Conservation (phyloP, 1,139 yeast genomes). For the Magnusiomyces fungicola region DNA sequence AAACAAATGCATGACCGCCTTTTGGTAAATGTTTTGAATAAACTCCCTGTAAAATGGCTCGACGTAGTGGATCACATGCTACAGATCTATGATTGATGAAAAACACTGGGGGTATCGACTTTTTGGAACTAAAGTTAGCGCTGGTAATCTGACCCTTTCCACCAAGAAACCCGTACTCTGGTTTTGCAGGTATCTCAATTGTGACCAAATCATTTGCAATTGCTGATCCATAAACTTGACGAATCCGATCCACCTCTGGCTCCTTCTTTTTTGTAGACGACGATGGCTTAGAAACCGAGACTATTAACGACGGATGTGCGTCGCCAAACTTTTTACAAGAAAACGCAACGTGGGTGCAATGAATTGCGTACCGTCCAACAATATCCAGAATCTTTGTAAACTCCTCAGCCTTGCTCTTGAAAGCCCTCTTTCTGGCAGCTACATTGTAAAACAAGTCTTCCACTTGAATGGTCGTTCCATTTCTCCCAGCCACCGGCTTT, state of each 20-base stretch:
- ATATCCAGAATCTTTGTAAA: slow-evolving; percentile 72
- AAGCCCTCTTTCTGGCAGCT: slow-evolving; percentile 66
- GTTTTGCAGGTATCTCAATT: slow-evolving; percentile 31
- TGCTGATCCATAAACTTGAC: slow-evolving; percentile 63
- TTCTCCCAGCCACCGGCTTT: slow-evolving; percentile 75
- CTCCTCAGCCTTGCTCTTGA: slow-evolving; percentile 67
- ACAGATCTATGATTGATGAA: slow-evolving; percentile 84
- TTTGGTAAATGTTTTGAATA: slow-evolving; percentile 68
- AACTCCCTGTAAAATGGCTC: slow-evolving; percentile 54
- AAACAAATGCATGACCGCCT: slow-evolving; percentile 73
- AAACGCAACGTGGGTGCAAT: slow-evolving; percentile 61
- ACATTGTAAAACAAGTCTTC: slow-evolving; percentile 88
- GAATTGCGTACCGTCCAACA: slow-evolving; percentile 76
- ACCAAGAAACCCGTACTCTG: slow-evolving; percentile 41
- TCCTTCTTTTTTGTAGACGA: background rate
- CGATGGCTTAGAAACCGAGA: slow-evolving; percentile 17
- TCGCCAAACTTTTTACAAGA: slow-evolving; percentile 75
- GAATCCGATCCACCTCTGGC: slow-evolving; percentile 51
- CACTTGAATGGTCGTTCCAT: slow-evolving; percentile 78
- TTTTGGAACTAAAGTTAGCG: slow-evolving; percentile 65
- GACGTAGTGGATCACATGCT: slow-evolving; percentile 66
- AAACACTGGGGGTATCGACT: slow-evolving; percentile 58
- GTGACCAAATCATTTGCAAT: slow-evolving; percentile 61
- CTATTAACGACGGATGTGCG: slow-evolving; percentile 23
- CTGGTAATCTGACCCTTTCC: slow-evolving; percentile 61